phyloP scores from a whole-genome alignment of 2,329 filamentous ascomycete species.

The Fusarium graminum region DNA sequence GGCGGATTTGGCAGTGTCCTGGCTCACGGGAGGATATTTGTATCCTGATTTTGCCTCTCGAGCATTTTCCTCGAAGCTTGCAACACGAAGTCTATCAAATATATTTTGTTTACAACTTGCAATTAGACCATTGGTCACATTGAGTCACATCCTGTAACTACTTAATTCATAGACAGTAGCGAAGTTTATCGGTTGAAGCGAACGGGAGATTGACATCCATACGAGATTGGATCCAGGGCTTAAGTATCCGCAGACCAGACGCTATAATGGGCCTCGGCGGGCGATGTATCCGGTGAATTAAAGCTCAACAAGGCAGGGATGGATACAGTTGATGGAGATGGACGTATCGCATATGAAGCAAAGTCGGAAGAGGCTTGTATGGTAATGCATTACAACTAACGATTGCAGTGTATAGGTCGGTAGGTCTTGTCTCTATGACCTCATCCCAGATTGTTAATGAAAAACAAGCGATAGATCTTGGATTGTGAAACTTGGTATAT shows the following conservation, averaged over 20 bases:
- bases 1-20: constrained; percentile 20
- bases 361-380: not conserved
- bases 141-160: not conserved
- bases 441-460: not conserved
- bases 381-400: too few relatives aligned
- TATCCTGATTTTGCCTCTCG: not conserved
- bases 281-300: constrained; percentile 39
- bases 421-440: not conserved
- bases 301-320: constrained; percentile 30
- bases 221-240: constrained; percentile 25
- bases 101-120: too few relatives aligned
- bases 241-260: constrained; percentile 35
- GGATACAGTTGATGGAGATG: constrained; percentile 2
- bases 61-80: not conserved
- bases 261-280: constrained; percentile 31
- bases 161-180: not conserved
- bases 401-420: too few relatives aligned
- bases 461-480: not conserved
- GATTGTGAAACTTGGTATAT: not conserved
- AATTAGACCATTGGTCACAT: not conserved
- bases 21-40: not conserved
- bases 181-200: constrained; percentile 12
- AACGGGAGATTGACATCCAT: constrained; percentile 41
- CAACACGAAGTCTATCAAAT: too few relatives aligned
- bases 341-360: constrained; percentile 8